Evolutionary conservation across 331 rosid genomes (phyloP), one percentile per base, ranked within the genome.

Genomic region (Ulmus americana): DNA sequence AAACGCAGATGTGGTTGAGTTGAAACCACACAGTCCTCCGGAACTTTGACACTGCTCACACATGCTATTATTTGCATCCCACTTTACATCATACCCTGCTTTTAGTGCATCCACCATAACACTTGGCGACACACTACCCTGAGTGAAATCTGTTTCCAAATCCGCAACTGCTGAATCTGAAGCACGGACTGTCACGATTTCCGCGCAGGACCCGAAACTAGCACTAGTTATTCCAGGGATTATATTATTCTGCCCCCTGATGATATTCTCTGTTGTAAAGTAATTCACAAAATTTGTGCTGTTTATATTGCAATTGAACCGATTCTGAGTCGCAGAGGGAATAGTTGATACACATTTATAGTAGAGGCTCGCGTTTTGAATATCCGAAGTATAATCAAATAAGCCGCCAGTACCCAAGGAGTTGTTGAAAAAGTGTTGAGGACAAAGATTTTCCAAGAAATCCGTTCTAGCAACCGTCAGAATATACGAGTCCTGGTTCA

Each of bases 381-480:
- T 64, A 42, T 46, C 64, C 0, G 68, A 55, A 60, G 70, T 38
- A 16, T 46, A 56, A 6, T 12, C 1, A 22, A 53, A 64, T n/a
- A 68, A 3, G 10, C 3, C 0, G 56, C 11, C 6, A 1, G 38
- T 2, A 46, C 49, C 41, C 22, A 64, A 16, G 44, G 59, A 44
- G 12, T 52, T 12, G 12, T 47, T 51, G 15, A 7, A 6, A 40
- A 1, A n/a, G 2, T 28, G 55, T 22, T 0, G 0, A 3, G 68
- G 57, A 47, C 96, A 90, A 0, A 63, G 0, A 9, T 0, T 5
- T 0, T 0, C 0, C 75, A 49, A 72, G 10, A 65, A 84, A 61
- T 86, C 95, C 0, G 48, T 46, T 39, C 95, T 83, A 0, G 80
- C 87, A 0, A 92, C 80, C 0, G 0, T 75, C 8, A 92, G 76